A percentile compares a stretch with the other conserved stretches of the same genome.
Conservation (phyloP, 495 filamentous ascomycete genomes). For the Mytilinidion resinicola region DNA sequence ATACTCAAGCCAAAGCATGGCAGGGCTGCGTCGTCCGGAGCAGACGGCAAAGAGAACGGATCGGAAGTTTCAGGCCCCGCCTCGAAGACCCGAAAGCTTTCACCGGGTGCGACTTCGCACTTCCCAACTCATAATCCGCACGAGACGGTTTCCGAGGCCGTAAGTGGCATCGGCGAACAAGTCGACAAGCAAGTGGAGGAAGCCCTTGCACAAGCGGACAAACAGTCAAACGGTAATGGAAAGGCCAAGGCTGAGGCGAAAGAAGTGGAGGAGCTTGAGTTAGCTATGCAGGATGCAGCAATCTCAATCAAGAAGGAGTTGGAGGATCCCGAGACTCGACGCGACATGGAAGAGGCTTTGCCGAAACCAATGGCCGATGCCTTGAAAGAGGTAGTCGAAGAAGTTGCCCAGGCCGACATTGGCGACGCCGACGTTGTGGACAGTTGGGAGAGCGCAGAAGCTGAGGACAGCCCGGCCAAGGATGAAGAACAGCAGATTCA, state of each 20-base stretch:
- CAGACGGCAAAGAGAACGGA: conserved; percentile 8
- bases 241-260: conserved; percentile 12
- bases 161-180: conserved; percentile 60
- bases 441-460: conserved; percentile 71
- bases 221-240: conserved; percentile 26
- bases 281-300: conserved; percentile 41
- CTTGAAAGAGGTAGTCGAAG: conserved; percentile 53
- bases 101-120: conserved; percentile 13
- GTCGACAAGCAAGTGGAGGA: conserved; percentile 64
- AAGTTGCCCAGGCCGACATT: conserved; percentile 46
- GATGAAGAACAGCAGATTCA: conserved; percentile 52
- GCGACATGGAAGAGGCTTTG: conserved; percentile 46
- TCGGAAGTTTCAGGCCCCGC: conserved; percentile 14
- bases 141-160: conserved; percentile 65
- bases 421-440: conserved; percentile 44
- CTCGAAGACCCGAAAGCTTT: conserved; percentile 30
- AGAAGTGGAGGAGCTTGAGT: conserved; percentile 36
- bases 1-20: conserved; percentile 35
- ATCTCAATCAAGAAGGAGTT: conserved; percentile 52
- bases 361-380: conserved; percentile 48
- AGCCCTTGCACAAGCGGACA: conserved; percentile 50
- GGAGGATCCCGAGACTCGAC: conserved; percentile 47
- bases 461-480: conserved; percentile 67
- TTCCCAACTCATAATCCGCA: conserved; percentile 5
- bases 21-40: conserved; percentile 24